Evolutionary conservation across 805 yeast species (phyloP), one percentile per base, ranked within the genome.

Genomic region (Monosporozyma solicola): DNA sequence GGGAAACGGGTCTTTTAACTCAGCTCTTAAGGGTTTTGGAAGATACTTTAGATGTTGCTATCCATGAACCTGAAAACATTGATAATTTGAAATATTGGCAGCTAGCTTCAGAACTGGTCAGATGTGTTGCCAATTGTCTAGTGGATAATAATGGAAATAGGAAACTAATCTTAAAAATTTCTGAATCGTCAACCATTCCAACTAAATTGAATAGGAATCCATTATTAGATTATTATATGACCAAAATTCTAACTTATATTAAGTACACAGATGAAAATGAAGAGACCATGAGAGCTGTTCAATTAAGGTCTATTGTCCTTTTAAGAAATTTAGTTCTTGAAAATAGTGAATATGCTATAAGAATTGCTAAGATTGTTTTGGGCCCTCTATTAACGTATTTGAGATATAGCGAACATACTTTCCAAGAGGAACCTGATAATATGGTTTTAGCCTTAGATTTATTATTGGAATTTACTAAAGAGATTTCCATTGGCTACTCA

Each of bases 121-220:
- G 72, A 51, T 68, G 70, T 48, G 52, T 68, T 11, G 70, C 72
- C 0, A 69, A 69, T 51, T 49, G 62, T 32, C 41, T 69, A 15
- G 65, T 65, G 1, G 71, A 69, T 51, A 64, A 67, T 51, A 66
- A 67, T 50, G 35, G 37, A 1, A 69, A 69, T 43, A 57, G 72
- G 43, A 49, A 54, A 22, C 43, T 59, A 15, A 50, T 65, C 7
- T 27, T 55, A 2, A 43, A 46, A 15, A 48, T 31, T 20, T 8
- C 31, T 15, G 47, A 46, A 16, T 49, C 41, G 11, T 49, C 27
- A 3, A 25, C 50, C 3, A 13, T 50, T 16, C 29, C 27, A 10
- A 15, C 46, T 43, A 43, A 41, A 22, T 25, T 43, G 9, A 52
- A 50, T n/a, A 57, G 51, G 32, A 57, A 54, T 48, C 13, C 49